phyloP scores from a whole-genome alignment of 2,329 filamentous ascomycete species.

The Davidsoniella virescens region DNA sequence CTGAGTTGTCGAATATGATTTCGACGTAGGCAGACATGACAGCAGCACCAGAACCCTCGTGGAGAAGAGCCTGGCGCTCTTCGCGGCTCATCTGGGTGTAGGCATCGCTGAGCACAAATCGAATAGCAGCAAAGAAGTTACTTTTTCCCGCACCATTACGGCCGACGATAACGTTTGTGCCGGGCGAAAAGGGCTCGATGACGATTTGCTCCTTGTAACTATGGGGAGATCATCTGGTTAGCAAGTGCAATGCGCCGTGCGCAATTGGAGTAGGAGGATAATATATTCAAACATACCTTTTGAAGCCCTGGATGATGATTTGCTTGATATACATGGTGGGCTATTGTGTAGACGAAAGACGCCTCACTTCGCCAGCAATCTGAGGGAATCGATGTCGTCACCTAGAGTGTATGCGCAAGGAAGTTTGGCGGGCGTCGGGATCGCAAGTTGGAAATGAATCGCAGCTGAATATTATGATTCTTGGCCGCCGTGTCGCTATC shows the following conservation, averaged over 20 bases:
- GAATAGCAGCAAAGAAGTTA: slow-evolving; percentile 98
- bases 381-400: no score
- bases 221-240: slow-evolving; percentile 17
- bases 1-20: slow-evolving; percentile 95
- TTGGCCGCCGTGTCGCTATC: background rate
- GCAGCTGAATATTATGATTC: background rate
- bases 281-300: slow-evolving; percentile 47
- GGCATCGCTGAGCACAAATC: slow-evolving; percentile 93
- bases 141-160: slow-evolving; percentile 99
- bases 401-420: background rate
- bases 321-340: slow-evolving; percentile 92
- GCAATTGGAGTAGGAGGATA: background rate
- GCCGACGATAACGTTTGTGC: slow-evolving; percentile 95
- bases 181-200: slow-evolving; percentile 93
- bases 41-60: slow-evolving; percentile 92
- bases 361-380: background rate
- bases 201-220: slow-evolving; percentile 99
- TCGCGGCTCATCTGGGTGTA: slow-evolving; percentile 93
- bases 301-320: slow-evolving; percentile 99
- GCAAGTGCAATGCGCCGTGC: background rate
- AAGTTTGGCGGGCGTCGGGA: background rate
- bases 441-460: background rate
- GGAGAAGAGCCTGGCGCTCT: slow-evolving; percentile 87
- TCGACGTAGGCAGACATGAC: slow-evolving; percentile 99
- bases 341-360: slow-evolving; percentile 12